phyloP scores from a whole-genome alignment of 1,139 yeast species.

The Candida smagusa region DNA sequence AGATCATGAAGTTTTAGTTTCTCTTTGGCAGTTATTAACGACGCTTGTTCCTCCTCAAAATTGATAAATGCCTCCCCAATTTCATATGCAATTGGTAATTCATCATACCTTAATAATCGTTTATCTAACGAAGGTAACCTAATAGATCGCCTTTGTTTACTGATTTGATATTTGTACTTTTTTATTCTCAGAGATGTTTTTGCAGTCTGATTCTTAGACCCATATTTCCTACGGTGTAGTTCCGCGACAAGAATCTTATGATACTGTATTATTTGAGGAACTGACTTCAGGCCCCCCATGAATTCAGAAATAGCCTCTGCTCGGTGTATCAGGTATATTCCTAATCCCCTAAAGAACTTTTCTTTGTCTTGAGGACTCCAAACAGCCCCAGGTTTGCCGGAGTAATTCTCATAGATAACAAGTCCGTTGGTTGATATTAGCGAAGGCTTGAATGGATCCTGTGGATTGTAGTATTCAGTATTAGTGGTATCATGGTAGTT shows the following conservation, averaged over 20 bases:
- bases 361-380: conserved; percentile 45
- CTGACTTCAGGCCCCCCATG: conserved; percentile 34
- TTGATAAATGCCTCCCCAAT: conserved; percentile 45
- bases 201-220: not conserved
- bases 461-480: conserved; percentile 3
- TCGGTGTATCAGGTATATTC: conserved; percentile 47
- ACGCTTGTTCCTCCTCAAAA: conserved; percentile 47
- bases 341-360: conserved; percentile 36
- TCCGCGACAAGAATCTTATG: conserved; percentile 35
- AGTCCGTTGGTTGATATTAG: conserved; percentile 9
- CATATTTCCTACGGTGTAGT: conserved; percentile 18
- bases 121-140: conserved; percentile 8
- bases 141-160: conserved; percentile 9
- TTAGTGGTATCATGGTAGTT: conserved; percentile 4
- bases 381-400: conserved; percentile 17
- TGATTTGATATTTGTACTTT: conserved; percentile 6
- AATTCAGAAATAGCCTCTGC: conserved; percentile 38
- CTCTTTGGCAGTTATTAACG: conserved; percentile 20
- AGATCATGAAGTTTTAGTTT: conserved; percentile 13
- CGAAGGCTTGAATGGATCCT: conserved; percentile 3
- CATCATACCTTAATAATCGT: conserved; percentile 29
- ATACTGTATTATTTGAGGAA: conserved; percentile 45
- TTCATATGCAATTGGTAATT: conserved; percentile 54
- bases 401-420: conserved; percentile 5
- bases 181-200: not conserved